phyloP scores from a whole-genome alignment of 1,139 yeast species.

The Taphrina sp. region DNA sequence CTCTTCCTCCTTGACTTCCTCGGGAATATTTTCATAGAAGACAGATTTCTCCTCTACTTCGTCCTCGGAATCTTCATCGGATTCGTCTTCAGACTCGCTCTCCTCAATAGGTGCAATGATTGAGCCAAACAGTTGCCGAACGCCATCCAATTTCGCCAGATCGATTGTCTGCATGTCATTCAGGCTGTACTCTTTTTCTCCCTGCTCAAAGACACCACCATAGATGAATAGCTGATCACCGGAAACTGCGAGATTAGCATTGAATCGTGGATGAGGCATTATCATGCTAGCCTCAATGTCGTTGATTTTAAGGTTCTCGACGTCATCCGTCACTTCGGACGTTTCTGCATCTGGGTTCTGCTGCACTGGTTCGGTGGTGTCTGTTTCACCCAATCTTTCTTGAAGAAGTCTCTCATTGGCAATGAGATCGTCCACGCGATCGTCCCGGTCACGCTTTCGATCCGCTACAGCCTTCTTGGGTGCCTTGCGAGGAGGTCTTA shows the following conservation, averaged over 20 bases:
- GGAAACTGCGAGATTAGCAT: conserved; percentile 78
- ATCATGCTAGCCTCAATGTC: conserved; percentile 46
- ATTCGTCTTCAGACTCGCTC: conserved; percentile 55
- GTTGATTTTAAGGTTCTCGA: conserved; percentile 55
- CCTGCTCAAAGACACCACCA: conserved; percentile 89
- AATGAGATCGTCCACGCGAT: conserved; percentile 26
- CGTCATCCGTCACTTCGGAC: conserved; percentile 46
- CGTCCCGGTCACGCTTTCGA: conserved; percentile 18
- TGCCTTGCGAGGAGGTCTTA: conserved; percentile 59
- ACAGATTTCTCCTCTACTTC: conserved; percentile 69
- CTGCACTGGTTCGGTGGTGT: no score
- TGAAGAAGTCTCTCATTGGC: conserved; percentile 53
- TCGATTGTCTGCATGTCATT: conserved; percentile 87
- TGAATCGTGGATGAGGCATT: conserved; percentile 49
- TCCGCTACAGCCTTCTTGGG: conserved; percentile 49
- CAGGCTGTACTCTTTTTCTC: conserved; percentile 77
- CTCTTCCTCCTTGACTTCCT: conserved; percentile 56
- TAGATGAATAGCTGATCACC: conserved; percentile 82
- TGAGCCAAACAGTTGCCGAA: conserved; percentile 46
- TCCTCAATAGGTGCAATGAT: conserved; percentile 79
- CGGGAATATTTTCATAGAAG: conserved; percentile 58
- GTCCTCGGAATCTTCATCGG: conserved; percentile 57
- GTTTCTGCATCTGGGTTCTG: conserved; percentile 50
- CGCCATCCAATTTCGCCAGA: conserved; percentile 81
- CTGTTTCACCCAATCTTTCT: conserved; percentile 65